A percentile compares a stretch with the other conserved stretches of the same genome.
These are phyloP conservation scores for Ottelia alismoides DNA, from an alignment of 106 monocot species.

Conservation along the genomic window DNA sequence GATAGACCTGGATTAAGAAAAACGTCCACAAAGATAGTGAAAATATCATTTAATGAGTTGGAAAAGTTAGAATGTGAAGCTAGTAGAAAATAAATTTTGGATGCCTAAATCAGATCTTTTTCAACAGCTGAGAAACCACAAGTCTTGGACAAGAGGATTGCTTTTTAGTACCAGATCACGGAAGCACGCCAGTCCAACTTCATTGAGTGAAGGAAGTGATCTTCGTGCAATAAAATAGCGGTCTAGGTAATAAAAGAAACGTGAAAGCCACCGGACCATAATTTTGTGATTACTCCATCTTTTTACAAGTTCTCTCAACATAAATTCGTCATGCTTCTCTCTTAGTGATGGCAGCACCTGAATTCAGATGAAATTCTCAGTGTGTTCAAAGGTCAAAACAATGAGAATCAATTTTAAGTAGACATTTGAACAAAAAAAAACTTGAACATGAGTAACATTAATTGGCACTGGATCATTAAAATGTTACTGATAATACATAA, in stretches of 20 bases:
- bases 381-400: too few species aligned
- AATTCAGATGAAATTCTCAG: constrained; percentile 6
- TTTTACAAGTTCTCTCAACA: constrained; percentile 60
- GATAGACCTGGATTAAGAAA: constrained; percentile 32
- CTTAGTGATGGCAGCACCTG: constrained; percentile 65
- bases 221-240: constrained; percentile 51
- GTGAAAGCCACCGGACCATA: constrained; percentile 67
- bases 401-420: too few species aligned
- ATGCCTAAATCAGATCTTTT: neutral
- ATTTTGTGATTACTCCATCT: constrained; percentile 70
- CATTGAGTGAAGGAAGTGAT: constrained; percentile 48
- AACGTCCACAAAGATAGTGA: neutral
- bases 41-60: neutral
- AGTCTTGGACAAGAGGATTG: neutral
- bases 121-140: neutral
- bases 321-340: constrained; percentile 68
- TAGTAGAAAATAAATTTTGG: neutral
- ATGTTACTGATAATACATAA: too few species aligned
- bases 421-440: too few species aligned
- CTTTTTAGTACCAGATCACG: constrained; percentile 47
- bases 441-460: too few species aligned
- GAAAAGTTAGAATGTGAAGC: neutral
- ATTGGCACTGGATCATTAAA: too few species aligned
- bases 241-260: constrained; percentile 64
- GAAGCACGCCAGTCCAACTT: constrained; percentile 56